phyloP scores from a whole-genome alignment of 495 filamentous ascomycete species.

The Xanthoparmelia taractica region DNA sequence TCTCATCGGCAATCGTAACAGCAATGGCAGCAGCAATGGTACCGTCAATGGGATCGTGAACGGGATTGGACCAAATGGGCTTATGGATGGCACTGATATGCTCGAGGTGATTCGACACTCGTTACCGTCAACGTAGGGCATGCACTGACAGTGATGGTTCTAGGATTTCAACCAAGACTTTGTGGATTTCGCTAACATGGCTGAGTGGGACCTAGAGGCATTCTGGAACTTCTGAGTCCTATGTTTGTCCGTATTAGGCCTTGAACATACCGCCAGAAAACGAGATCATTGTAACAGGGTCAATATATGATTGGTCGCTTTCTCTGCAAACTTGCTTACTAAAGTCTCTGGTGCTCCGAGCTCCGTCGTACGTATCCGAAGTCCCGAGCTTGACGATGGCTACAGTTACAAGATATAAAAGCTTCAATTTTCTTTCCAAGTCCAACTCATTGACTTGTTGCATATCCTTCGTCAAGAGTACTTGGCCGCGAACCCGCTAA shows the following conservation, averaged over 20 bases:
- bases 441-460: background rate
- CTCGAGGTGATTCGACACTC: slow-evolving; percentile 2
- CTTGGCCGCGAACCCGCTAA: background rate
- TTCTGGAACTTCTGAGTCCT: slow-evolving; percentile 11
- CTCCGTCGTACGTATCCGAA: background rate
- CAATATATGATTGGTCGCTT: background rate
- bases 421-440: background rate
- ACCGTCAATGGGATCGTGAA: background rate
- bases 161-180: slow-evolving; percentile 12
- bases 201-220: slow-evolving; percentile 15
- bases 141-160: background rate
- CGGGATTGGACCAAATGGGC: background rate
- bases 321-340: background rate
- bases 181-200: slow-evolving; percentile 10
- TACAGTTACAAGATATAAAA: background rate
- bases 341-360: background rate
- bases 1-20: background rate
- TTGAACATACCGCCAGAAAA: background rate
- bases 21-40: background rate
- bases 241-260: background rate
- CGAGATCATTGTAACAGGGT: too few relatives aligned
- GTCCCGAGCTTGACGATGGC: background rate
- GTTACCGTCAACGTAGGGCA: background rate
- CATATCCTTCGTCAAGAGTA: background rate
- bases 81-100: background rate